Base-by-base conservation (phyloP, 2,329 filamentous ascomycete species). In the Emmonsia crescens region DNA sequence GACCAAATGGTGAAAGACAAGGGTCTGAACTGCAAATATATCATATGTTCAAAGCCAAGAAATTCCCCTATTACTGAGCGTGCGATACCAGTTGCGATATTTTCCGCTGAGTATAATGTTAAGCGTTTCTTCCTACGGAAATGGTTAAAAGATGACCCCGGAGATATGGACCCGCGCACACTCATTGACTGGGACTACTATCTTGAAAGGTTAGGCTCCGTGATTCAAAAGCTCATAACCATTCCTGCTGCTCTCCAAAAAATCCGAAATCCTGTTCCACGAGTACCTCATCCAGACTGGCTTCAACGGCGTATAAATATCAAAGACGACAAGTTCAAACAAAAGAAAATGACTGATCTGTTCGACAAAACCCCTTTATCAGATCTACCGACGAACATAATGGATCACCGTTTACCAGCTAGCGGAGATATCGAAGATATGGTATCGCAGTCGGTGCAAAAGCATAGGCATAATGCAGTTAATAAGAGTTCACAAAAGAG, bases 1-100 rank as follows among this genome's bases (percentile, higher is more conserved):
- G 93, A 96, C 73, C 91, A 96, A 72, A 99, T 99, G 95, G 87
- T 96, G 69, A 99, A 99, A 72, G 95, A 99, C 76, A 99, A 97
- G 75, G 94, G 94, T 3, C 76, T 99, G 68, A 99, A 99, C 78
- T 99, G 94, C 86, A 97, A 97, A 76, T 99, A 97, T 75, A 96
- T 99, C 73, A 96, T 99, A 70, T 96, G 92, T 59, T 83, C 91
- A 16, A 85, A 83, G 65, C 94, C 94, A 3, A 89, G 86, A 70
- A 89, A 89, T 70, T 90, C 93, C 0, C 93, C 94, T 1, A 92
- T 99, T 64, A 99, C 94, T 0, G 95, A 99, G 67, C 84, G 94
- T 69, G 94, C 94, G 27, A 84, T 99, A 63, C 94, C 94, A 0
- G 91, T 99, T 5, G 91, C 94, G 24, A 99, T 99, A 64, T 97